phyloP scores from a whole-genome alignment of 768 basidiomycete genomes.

The Boletus subparvulus region DNA sequence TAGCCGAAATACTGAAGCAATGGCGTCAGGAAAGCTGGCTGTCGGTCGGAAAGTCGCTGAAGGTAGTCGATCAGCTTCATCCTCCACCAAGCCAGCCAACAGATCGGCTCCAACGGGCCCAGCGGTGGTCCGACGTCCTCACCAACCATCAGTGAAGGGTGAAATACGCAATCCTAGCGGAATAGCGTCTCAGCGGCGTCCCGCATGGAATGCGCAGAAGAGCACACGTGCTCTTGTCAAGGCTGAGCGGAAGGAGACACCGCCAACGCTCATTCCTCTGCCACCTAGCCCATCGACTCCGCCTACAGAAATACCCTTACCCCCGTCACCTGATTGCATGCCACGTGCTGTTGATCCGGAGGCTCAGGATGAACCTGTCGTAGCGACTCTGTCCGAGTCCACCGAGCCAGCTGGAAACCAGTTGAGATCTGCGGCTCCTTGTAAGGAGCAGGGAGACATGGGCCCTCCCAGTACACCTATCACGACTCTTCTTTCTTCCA shows the following conservation, averaged over 20 bases:
- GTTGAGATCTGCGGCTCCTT: neutral
- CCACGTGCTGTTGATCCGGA: constrained; percentile 1
- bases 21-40: neutral
- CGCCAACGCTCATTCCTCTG: constrained; percentile 18
- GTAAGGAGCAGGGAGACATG: neutral
- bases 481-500: constrained; percentile 58
- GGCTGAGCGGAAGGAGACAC: constrained; percentile 11
- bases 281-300: constrained; percentile 23
- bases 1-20: constrained; percentile 1
- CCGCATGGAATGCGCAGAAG: constrained; percentile 4
- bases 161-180: constrained; percentile 3
- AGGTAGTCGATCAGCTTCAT: constrained; percentile 2
- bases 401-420: neutral
- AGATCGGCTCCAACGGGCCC: neutral
- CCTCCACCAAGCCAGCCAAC: constrained; percentile 9
- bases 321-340: constrained; percentile 17
- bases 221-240: constrained; percentile 13
- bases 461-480: constrained; percentile 56
- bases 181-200: constrained; percentile 9
- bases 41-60: constrained; percentile 10
- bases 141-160: constrained; percentile 9
- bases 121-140: constrained; percentile 5
- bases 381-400: neutral
- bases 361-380: constrained; percentile 1
- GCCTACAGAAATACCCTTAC: constrained; percentile 21